Percentiles rank a stretch among this genome's conserved stretches.
phyloP scores from a whole-genome alignment of 2,329 filamentous ascomycete genomes.

The Bipolaris oryzae region DNA sequence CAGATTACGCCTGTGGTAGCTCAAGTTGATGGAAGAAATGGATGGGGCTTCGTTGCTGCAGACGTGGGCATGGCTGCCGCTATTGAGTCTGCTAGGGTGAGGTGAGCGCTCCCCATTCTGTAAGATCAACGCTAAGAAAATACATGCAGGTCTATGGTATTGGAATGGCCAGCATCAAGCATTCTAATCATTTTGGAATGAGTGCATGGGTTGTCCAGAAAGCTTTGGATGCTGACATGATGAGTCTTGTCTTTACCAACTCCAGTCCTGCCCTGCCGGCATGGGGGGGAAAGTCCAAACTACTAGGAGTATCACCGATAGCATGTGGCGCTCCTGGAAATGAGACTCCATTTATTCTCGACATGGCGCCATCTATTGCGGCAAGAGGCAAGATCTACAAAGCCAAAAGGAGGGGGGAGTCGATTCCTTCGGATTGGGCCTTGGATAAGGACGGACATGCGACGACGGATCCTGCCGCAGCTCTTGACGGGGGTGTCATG shows the following conservation, averaged over 20 bases:
- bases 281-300: slow-evolving; percentile 70
- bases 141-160: slow-evolving; percentile 63
- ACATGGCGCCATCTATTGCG: slow-evolving; percentile 73
- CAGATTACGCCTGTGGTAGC: slow-evolving; percentile 74
- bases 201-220: slow-evolving; percentile 79
- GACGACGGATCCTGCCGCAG: slow-evolving; percentile 73
- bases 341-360: slow-evolving; percentile 69
- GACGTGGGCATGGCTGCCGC: slow-evolving; percentile 69
- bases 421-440: slow-evolving; percentile 75
- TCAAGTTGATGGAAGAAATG: slow-evolving; percentile 70
- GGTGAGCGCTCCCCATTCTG: neutral
- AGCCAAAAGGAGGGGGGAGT: slow-evolving; percentile 68
- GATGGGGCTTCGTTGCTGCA: slow-evolving; percentile 76
- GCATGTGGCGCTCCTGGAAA: slow-evolving; percentile 74
- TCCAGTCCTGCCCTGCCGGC: slow-evolving; percentile 72
- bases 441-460: slow-evolving; percentile 70
- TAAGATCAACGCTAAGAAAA: neutral
- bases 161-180: slow-evolving; percentile 75
- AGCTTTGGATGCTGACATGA: slow-evolving; percentile 70
- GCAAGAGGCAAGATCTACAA: slow-evolving; percentile 75
- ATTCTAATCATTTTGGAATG: slow-evolving; percentile 87
- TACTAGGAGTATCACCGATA: slow-evolving; percentile 76
- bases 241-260: slow-evolving; percentile 66
- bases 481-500: slow-evolving; percentile 71
- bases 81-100: slow-evolving; percentile 65